Evolutionary conservation across 768 basidiomycete genomes (phyloP), one percentile per base, ranked within the genome.

Genomic region (Leccinellum luteum): DNA sequence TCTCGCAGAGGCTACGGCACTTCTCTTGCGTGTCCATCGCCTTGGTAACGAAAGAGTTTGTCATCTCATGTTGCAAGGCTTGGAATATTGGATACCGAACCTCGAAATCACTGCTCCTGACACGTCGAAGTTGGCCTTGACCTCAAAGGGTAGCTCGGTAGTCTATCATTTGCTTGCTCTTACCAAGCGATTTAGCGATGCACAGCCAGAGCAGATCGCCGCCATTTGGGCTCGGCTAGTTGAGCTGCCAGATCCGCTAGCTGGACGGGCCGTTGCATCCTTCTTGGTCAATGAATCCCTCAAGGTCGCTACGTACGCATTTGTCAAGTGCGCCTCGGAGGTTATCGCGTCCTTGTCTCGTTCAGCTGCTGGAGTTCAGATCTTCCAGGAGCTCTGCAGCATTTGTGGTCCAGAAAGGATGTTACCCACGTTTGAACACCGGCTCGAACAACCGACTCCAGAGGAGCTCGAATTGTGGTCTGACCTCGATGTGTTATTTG

Each of bases 281-380:
- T 98, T 93, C 72, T 77, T 98, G 3, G 77, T 96, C 34, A 92
- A 94, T 62, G 92, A 96, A 65, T 90, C 92, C 1, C 85, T 89
- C 61, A 90, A 89, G 70, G 86, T 94, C 44, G 87, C 89, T 38
- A 93, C 85, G 61, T 79, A 81, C 5, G 81, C 85, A 15, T 95
- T 92, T 71, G 82, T 96, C 57, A 78, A 78, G 45, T 90, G 90
- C 65, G 89, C 90, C 1, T 84, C 89, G 45, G 87, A 87, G 61
- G 84, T 95, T 52, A 82, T 96, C 21, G 88, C 92, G 0, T 94
- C 86, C 63, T 79, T 98, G 7, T 91, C 90, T 52, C 87, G 90
- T 56, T 90, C 89, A 25, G 77, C 79, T 15, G 81, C 86, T 15
- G 92, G 90, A 4, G 78, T 81, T 6, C 78, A 86, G 54, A 81